Evolutionary conservation across 2,329 filamentous ascomycete species (phyloP), one percentile per base, ranked within the genome.

Genomic region (Sordariomycetes sp.): DNA sequence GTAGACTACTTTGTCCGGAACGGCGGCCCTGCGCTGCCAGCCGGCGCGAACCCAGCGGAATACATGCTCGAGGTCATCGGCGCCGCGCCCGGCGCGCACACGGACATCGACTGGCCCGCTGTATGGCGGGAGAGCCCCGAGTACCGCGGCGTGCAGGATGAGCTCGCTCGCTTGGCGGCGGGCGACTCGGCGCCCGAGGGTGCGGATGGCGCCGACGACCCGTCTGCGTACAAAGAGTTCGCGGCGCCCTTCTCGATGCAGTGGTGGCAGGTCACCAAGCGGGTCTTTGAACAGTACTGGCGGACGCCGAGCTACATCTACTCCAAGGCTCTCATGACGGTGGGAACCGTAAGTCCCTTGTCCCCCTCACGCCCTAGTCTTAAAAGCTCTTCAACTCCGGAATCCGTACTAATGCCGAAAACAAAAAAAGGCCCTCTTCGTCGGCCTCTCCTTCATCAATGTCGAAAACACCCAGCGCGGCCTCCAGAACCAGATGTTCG

Each of bases 401-500:
- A 42, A 42, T 12, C 10, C 36, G 12, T 42, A 15, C 15, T 42
- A 42, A 15, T 54, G 32, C 13, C 25, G 34, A 36, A 8, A 34
- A 28, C 22, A 15, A n/a, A 28, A 13, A 24, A 24, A 66, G 62
- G 76, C 72, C 51, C 75, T 86, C 10, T 87, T 87, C 67, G 84
- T 89, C 59, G 86, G 85, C 1, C 81, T 87, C 63, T 85, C 82
- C 0, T 86, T 88, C 64, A 81, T 79, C 66, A 78, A 84, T 25
- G 76, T 80, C 2, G 72, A 79, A 28, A 78, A 78, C 60, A 81
- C 80, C 0, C 74, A 80, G 52, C 81, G 85, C 60, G 85, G 86
- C 35, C 72, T 89, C 10, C 84, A 88, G 63, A 85, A 88, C 65
- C 81, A 85, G 57, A 79, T 89, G 69, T 89, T 89, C 65, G 78